Evolutionary conservation across 371 early-diverging fungal genomes (phyloP).

Genomic region (Rhizopus sp.): DNA sequence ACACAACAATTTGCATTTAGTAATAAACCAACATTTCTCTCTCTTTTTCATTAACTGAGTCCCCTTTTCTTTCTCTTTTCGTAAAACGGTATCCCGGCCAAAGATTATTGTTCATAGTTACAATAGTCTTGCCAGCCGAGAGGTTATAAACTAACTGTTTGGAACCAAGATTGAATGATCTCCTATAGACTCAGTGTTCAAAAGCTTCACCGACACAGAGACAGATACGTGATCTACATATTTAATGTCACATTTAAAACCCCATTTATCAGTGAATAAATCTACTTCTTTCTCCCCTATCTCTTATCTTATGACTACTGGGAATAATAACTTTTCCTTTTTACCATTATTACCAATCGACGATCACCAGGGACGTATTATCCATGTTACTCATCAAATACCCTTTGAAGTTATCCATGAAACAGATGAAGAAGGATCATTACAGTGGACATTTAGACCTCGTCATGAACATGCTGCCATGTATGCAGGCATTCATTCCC

Average conservation of each 20-base stretch:
- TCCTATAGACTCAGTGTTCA: conserved; percentile 32
- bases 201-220: conserved; percentile 21
- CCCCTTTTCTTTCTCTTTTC: background rate
- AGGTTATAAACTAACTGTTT: conserved; percentile 25
- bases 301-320: background rate
- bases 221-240: conserved; percentile 43
- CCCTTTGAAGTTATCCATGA: conserved; percentile 26
- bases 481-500: conserved; percentile 69
- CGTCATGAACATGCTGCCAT: conserved; percentile 73
- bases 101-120: conserved; percentile 37
- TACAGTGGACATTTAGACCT: conserved; percentile 38
- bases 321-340: conserved; percentile 3
- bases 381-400: conserved; percentile 50
- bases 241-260: too few relatives aligned
- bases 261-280: conserved; percentile 5
- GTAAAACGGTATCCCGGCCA: conserved; percentile 34
- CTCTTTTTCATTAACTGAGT: background rate
- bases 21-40: conserved; percentile 3
- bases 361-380: conserved; percentile 35
- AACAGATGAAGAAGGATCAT: conserved; percentile 20
- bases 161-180: conserved; percentile 37
- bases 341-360: conserved; percentile 19
- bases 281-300: background rate
- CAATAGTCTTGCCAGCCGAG: conserved; percentile 42
- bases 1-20: background rate